Base-by-base conservation (phyloP, 805 yeast genomes). In the Candida gorgasii region DNA sequence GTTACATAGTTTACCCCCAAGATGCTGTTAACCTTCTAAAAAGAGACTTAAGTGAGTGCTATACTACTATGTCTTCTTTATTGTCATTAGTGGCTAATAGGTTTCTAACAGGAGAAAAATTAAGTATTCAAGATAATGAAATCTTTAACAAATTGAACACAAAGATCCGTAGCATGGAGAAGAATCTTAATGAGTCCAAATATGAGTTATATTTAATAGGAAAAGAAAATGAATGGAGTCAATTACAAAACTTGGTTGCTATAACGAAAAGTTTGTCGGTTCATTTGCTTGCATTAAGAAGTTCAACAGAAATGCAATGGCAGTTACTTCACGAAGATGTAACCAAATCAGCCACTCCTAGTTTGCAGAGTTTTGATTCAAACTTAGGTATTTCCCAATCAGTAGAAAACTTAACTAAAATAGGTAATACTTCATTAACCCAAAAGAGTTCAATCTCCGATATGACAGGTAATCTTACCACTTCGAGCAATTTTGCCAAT, bases 271-370 rank as follows among this genome's bases (percentile, higher is more conserved):
- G 74, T 8, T 55, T 86, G 47, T 62, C 75, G 5, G 73, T 77
- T 48, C 82, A 80, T 51, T 55, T 86, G 31, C 84, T 84, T 39
- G 92, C 92, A 1, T 64, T 87, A 49, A 67, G 78, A 46, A 74
- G 82, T 35, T 83, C 90, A 11, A 78, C 83, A 8, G 85, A 80
- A 45, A 83, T 84, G 69, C 85, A 82, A 54, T 72, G 79, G 73
- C 70, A 72, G 22, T 61, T 82, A 8, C 62, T 84, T 7, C 70
- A 71, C 42, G 68, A 52, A 39, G 30, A 32, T 9, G 23, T 18
- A n/a, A 36, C 24, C 5, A n/a, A 35, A 7, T 45, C 49, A 16
- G 44, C 57, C 2, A 39, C 46, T 1, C 41, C 58, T 7, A 66
- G 69, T 38, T 28, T 62, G 29, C 50, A 55, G 17, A 59, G 63